A percentile compares a stretch with the other conserved stretches of the same genome.
phyloP scores from a whole-genome alignment of 192 early-diverging fungal species.

The Lunasporangiospora selenospora region DNA sequence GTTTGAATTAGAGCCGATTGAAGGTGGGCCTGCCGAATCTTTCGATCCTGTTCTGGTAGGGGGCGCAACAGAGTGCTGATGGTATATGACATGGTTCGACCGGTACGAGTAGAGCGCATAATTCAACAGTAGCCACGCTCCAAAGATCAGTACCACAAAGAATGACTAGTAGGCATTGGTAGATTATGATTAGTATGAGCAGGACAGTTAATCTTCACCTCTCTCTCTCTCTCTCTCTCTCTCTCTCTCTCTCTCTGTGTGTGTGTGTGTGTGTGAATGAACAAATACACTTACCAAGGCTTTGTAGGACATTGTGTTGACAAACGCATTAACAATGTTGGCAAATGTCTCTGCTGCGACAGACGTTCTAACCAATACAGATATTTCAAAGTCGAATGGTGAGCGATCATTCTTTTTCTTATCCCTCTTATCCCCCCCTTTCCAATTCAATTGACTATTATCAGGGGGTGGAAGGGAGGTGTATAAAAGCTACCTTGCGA shows the following conservation, averaged over 20 bases:
- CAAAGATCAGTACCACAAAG: conserved; percentile 30
- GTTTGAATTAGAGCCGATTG: not conserved
- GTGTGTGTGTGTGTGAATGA: no score
- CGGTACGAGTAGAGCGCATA: conserved; percentile 30
- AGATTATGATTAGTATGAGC: no score
- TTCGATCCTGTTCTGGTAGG: not conserved
- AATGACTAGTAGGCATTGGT: no score
- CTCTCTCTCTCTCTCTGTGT: no score
- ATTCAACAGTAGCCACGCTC: conserved; percentile 30
- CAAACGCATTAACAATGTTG: conserved; percentile 81
- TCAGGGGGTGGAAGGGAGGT: no score
- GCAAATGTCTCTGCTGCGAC: conserved; percentile 86
- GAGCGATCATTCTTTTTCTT: no score
- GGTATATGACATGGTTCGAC: conserved; percentile 20
- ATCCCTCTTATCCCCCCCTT: no score
- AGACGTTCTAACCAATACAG: conserved; percentile 56
- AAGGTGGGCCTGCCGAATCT: not conserved
- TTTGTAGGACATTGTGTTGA: conserved; percentile 87
- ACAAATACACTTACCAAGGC: conserved; percentile 78
- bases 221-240: no score
- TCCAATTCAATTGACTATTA: no score
- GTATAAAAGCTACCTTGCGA: conserved; percentile 59
- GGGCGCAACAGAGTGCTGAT: conserved; percentile 16
- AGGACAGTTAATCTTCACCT: no score
- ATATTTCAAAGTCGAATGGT: no score